Evolutionary conservation across 1,284 basidiomycete genomes (phyloP).

Genomic region (Puccinia coronata): DNA sequence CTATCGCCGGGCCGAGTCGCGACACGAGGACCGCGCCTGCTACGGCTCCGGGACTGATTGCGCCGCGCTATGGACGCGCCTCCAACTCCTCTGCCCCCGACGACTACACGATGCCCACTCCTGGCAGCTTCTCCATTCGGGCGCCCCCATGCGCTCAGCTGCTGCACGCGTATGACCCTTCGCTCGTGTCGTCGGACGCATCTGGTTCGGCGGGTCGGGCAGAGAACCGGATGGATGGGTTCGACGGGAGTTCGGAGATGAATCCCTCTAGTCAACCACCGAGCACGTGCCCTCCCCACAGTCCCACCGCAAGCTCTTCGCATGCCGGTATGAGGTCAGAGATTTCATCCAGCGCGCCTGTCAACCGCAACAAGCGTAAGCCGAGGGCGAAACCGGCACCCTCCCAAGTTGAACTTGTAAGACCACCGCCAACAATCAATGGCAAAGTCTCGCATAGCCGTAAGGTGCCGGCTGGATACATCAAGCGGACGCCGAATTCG

Average conservation of each 20-base stretch:
- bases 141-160: slow-evolving; percentile 29
- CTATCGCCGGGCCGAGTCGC: neutral
- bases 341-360: neutral
- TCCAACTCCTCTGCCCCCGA: neutral
- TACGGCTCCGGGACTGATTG: neutral
- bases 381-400: neutral
- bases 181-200: neutral
- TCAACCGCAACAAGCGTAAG: neutral
- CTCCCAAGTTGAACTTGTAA: slow-evolving; percentile 37
- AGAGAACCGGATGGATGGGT: neutral
- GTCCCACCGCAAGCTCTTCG: slow-evolving; percentile 12
- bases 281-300: neutral
- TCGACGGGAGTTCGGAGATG: slow-evolving; percentile 9
- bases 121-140: slow-evolving; percentile 44
- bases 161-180: slow-evolving; percentile 4
- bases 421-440: slow-evolving; percentile 49
- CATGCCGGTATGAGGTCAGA: neutral
- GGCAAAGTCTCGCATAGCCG: slow-evolving; percentile 46
- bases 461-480: slow-evolving; percentile 66
- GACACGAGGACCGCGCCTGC: neutral
- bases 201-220: neutral
- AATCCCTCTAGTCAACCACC: slow-evolving; percentile 5
- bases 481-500: slow-evolving; percentile 88
- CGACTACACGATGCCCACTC: slow-evolving; percentile 35
- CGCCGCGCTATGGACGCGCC: slow-evolving; percentile 14